phyloP scores from a whole-genome alignment of 768 basidiomycete genomes.

The Tylopilus plumbeoviolaceoides region DNA sequence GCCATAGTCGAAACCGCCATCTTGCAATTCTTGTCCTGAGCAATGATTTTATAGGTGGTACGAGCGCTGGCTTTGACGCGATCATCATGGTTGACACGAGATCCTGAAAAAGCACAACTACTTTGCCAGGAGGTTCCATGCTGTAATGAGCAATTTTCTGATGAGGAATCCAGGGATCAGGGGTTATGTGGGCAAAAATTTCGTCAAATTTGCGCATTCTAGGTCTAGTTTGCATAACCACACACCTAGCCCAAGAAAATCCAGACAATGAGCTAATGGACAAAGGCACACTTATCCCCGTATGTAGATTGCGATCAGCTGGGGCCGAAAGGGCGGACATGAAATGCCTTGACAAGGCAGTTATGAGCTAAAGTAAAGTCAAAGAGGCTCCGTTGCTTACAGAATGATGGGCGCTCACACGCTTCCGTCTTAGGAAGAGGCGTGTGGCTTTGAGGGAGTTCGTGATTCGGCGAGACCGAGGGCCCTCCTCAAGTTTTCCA shows the following conservation, averaged over 20 bases:
- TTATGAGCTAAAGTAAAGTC: neutral
- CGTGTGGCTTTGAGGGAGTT: neutral
- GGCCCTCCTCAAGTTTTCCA: neutral
- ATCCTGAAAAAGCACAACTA: neutral
- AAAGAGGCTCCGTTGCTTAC: neutral
- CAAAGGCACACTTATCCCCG: neutral
- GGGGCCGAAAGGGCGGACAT: neutral
- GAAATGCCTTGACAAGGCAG: neutral
- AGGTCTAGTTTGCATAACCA: neutral
- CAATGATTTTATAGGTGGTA: conserved; percentile 11
- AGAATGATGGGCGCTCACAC: neutral
- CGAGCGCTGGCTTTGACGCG: conserved; percentile 6
- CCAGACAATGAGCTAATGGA: neutral
- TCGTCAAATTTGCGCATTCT: neutral
- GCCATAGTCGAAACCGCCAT: conserved; percentile 5
- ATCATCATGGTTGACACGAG: neutral
- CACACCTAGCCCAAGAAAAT: neutral
- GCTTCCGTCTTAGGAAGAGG: neutral
- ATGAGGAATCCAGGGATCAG: neutral
- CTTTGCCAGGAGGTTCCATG: neutral
- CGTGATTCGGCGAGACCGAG: neutral
- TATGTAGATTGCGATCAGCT: neutral
- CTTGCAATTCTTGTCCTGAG: neutral
- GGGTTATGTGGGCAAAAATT: neutral
- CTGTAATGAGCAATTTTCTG: neutral